phyloP scores from a whole-genome alignment of 257 asterid species.

The Asclepias syriaca region DNA sequence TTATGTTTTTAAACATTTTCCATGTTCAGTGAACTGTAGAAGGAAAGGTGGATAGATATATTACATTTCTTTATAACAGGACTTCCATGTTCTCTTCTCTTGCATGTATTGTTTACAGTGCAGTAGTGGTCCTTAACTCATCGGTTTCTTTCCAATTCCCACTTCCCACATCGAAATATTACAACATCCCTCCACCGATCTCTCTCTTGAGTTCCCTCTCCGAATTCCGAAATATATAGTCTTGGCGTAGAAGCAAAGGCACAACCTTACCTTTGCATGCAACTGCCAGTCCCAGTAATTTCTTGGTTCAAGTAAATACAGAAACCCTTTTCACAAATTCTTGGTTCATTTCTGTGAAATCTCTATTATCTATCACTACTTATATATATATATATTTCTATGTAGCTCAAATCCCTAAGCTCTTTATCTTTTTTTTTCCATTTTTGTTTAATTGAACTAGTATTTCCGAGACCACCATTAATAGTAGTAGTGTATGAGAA shows the following conservation, averaged over 20 bases:
- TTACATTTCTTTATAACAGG: background rate
- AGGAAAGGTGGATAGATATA: background rate
- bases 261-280: background rate
- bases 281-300: background rate
- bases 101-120: background rate
- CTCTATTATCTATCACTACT: background rate
- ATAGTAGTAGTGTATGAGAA: background rate
- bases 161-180: background rate
- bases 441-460: background rate
- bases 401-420: constrained; percentile 15
- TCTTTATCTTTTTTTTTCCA: too few relatives aligned
- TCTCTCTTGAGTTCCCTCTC: constrained; percentile 16
- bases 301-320: constrained; percentile 10
- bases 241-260: constrained; percentile 26
- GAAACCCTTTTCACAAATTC: too few relatives aligned
- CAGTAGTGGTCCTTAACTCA: background rate
- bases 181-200: constrained; percentile 10
- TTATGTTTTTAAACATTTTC: background rate
- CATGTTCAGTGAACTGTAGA: background rate
- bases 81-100: background rate
- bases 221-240: background rate
- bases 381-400: background rate
- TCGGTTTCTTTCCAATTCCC: background rate
- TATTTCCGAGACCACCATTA: background rate
- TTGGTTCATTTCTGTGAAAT: background rate